Evolutionary conservation across 83 land plant species (phyloP).

Genomic region (Isoetes engelmannii): DNA sequence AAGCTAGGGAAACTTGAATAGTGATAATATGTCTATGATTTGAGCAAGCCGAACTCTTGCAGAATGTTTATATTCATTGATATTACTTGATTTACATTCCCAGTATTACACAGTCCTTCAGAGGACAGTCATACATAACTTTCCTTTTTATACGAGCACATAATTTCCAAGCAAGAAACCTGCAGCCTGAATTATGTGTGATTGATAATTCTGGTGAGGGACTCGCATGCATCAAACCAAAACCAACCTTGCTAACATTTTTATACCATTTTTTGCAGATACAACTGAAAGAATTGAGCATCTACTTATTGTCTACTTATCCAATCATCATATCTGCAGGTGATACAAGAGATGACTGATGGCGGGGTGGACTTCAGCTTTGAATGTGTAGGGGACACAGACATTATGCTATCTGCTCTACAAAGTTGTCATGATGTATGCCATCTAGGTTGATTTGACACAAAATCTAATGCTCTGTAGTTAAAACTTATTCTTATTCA

Average conservation of each 20-base stretch:
- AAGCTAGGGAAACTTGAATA: too few species aligned
- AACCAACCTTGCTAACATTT: too few species aligned
- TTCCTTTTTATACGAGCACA: background rate
- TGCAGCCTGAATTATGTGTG: background rate
- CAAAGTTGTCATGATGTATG: slow-evolving; percentile 35
- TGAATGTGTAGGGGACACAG: slow-evolving; percentile 56
- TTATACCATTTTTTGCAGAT: too few species aligned
- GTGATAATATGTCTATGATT: too few species aligned
- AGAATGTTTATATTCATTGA: too few species aligned
- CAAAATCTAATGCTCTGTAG: too few species aligned
- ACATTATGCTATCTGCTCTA: slow-evolving; percentile 49
- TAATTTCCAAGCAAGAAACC: background rate
- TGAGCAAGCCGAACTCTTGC: too few species aligned
- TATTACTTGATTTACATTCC: too few species aligned
- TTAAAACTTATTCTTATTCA: too few species aligned
- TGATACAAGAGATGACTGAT: slow-evolving; percentile 42
- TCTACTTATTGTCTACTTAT: too few species aligned
- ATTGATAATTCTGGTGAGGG: background rate
- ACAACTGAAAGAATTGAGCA: too few species aligned
- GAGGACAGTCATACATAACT: background rate
- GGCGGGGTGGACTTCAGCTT: slow-evolving; percentile 75
- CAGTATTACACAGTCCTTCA: background rate
- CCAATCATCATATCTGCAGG: slow-evolving; percentile 22
- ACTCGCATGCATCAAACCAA: background rate
- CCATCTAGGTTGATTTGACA: background rate